These are phyloP conservation scores for Isabelozyma pseudorhagii DNA, from an alignment of 805 yeast species.

Conservation along the genomic window DNA sequence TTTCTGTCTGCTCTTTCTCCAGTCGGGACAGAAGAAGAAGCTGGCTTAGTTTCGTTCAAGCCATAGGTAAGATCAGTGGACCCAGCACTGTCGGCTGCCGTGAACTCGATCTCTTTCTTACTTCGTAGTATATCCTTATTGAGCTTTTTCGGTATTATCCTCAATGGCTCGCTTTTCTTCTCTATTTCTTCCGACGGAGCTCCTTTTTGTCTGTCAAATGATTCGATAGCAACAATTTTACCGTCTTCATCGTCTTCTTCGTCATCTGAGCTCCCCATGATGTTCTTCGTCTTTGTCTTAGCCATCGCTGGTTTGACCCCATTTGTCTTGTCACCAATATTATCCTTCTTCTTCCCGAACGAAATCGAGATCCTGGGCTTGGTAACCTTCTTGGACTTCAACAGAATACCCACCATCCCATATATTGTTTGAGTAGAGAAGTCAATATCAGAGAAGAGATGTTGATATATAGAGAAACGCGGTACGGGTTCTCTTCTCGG, in stretches of 20 bases:
- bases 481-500: background rate
- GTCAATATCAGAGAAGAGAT: background rate
- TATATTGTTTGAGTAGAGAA: background rate
- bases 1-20: background rate
- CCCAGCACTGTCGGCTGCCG: background rate
- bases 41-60: background rate
- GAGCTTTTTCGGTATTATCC: slow-evolving; percentile 15
- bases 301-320: background rate
- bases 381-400: slow-evolving; percentile 13
- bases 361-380: slow-evolving; percentile 2
- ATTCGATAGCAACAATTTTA: slow-evolving; percentile 14
- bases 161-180: slow-evolving; percentile 6
- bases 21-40: too few species aligned
- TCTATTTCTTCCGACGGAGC: background rate
- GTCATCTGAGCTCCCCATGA: slow-evolving; percentile 3
- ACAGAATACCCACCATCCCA: slow-evolving; percentile 18
- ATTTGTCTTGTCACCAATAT: background rate
- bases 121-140: background rate
- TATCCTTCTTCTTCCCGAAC: background rate
- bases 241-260: slow-evolving; percentile 21
- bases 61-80: background rate
- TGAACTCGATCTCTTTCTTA: slow-evolving; percentile 1
- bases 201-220: slow-evolving; percentile 14
- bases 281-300: background rate
- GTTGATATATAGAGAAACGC: background rate